Base-by-base conservation (phyloP, 139 green algal genomes). In the Haematococcus sp. region DNA sequence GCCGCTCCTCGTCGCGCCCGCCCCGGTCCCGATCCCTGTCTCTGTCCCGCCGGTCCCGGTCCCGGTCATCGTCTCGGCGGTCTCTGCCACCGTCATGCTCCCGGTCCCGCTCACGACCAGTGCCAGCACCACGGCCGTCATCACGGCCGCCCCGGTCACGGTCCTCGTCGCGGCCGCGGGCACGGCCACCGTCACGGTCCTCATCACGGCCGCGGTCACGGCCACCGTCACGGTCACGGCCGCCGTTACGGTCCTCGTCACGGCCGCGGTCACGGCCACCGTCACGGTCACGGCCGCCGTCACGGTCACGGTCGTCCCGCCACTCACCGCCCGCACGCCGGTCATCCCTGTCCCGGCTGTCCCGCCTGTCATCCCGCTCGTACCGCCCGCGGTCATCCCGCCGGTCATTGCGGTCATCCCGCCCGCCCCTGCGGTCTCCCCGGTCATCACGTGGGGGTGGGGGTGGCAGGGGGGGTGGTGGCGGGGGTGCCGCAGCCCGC, bases 291-390 rank as follows among this genome's bases (percentile, higher is more conserved):
- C 63, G 20, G 23, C 31, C 19, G 63, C 34, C 20, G 63, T 70
- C 17, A 11, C 31, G 60, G 63, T 70, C 17, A 11, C 31, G 60
- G 9, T 68, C 40, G 40, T 49, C 40, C 40, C 40, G 40, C 40
- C 11, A 11, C 7, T 49, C 40, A 11, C 11, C 40, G 17, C 11
- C 27, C 58, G 15, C 25, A 4, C 9, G 20, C 35, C 63, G 20
- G 5, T 22, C 30, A 17, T 65, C 49, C 20, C 64, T 49, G 13
- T 35, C 31, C 35, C 64, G 68, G n/a, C 54, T 56, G 35, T 65
- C 46, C 63, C 63, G 63, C 63, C 73, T 67, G 7, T 46, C 20
- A 59, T 76, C 71, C 31, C 63, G 40, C 15, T 49, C 40, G 40
- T 49, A 49, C 40, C 40, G 40, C 40, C 28, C 58, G 20, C 58